Evolutionary conservation across 768 basidiomycete genomes (phyloP).

Genomic region (Boletus rex-veris): DNA sequence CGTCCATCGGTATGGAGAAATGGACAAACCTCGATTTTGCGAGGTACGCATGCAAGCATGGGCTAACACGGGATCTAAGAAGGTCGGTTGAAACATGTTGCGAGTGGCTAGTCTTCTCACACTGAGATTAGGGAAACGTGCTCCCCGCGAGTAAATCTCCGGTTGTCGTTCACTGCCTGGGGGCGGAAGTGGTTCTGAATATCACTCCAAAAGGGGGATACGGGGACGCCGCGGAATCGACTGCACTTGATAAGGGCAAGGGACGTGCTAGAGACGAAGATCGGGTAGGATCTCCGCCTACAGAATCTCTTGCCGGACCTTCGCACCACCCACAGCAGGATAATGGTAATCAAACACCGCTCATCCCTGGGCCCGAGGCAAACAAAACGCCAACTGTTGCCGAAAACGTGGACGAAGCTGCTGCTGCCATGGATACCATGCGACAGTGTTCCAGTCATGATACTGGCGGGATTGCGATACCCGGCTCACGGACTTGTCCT

Average conservation of each 20-base stretch:
- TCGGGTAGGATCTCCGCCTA: conserved; percentile 2
- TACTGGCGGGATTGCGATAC: background rate
- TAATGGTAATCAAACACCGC: background rate
- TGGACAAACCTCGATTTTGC: conserved; percentile 31
- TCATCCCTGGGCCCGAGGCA: background rate
- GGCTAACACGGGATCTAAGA: conserved; percentile 38
- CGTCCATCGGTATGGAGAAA: conserved; percentile 35
- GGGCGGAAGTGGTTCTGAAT: conserved; percentile 21
- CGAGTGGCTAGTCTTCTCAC: background rate
- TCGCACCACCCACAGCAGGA: background rate
- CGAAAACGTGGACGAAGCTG: background rate
- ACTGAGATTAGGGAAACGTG: conserved; percentile 19
- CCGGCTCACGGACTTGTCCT: background rate
- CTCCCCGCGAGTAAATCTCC: conserved; percentile 22
- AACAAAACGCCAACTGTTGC: background rate
- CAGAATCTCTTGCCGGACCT: background rate
- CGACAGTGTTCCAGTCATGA: background rate
- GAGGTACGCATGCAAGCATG: conserved; percentile 40
- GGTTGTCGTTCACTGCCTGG: conserved; percentile 25
- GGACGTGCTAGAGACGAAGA: conserved; percentile 5
- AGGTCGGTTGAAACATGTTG: conserved; percentile 21
- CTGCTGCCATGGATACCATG: conserved; percentile 10
- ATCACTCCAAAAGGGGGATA: conserved; percentile 28
- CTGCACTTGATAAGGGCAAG: conserved; percentile 11
- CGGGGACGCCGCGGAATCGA: background rate